Conservation (phyloP, 495 filamentous ascomycete genomes). For the Bathelium albidoporum region DNA sequence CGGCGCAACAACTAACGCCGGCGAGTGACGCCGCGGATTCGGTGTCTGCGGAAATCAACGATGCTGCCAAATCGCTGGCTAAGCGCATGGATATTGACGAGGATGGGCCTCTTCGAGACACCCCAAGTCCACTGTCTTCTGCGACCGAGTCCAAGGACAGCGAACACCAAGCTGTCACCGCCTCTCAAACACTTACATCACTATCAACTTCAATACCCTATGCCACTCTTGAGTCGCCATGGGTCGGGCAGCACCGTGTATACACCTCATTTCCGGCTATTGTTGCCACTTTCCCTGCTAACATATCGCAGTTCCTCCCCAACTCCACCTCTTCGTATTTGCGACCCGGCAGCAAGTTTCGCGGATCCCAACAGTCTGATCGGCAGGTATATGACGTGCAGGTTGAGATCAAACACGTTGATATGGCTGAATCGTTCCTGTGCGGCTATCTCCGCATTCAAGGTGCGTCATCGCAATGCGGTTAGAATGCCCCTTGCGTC, state of each 20-base stretch:
- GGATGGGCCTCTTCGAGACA: constrained; percentile 24
- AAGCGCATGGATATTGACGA: constrained; percentile 18
- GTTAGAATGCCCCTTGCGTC: background rate
- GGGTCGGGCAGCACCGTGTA: constrained; percentile 9
- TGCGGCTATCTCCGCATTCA: constrained; percentile 95
- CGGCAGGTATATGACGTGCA: constrained; percentile 86
- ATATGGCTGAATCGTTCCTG: constrained; percentile 87
- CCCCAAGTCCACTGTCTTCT: constrained; percentile 21
- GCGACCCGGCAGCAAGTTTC: constrained; percentile 77
- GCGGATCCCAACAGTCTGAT: constrained; percentile 85
- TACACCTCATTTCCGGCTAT: background rate
- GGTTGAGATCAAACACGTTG: constrained; percentile 93
- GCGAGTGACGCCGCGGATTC: constrained; percentile 7
- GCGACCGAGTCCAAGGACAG: background rate
- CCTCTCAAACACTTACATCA: constrained; percentile 12
- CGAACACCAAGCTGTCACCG: constrained; percentile 6
- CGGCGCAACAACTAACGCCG: constrained; percentile 22
- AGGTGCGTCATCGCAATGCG: constrained; percentile 47
- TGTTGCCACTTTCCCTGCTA: constrained; percentile 15
- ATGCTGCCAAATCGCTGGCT: constrained; percentile 9
- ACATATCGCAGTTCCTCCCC: constrained; percentile 42
- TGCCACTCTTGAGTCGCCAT: background rate
- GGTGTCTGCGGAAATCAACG: constrained; percentile 1
- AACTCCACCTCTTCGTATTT: constrained; percentile 69
- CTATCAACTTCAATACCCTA: constrained; percentile 3